phyloP scores from a whole-genome alignment of 768 basidiomycete species.

The Termitomyces sp. region DNA sequence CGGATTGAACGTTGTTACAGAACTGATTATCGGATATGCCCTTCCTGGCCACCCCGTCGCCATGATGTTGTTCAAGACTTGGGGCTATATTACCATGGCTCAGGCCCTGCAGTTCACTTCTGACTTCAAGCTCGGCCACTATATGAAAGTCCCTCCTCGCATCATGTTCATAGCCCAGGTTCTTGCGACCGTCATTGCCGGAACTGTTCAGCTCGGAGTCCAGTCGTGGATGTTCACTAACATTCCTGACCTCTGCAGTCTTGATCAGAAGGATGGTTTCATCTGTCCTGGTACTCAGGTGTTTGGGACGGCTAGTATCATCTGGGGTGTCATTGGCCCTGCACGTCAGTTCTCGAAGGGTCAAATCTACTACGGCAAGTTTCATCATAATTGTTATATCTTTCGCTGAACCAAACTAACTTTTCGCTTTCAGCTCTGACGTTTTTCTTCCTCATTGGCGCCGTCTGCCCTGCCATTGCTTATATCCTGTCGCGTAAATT shows the following conservation, averaged over 20 bases:
- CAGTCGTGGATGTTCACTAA: constrained; percentile 76
- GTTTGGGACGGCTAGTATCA: constrained; percentile 74
- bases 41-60: constrained; percentile 75
- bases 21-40: constrained; percentile 75
- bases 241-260: constrained; percentile 53
- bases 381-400: constrained; percentile 1
- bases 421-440: constrained; percentile 31
- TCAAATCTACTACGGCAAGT: constrained; percentile 46
- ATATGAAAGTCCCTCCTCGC: constrained; percentile 60
- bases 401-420: constrained; percentile 9
- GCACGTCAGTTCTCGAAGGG: constrained; percentile 62
- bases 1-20: constrained; percentile 70
- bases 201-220: constrained; percentile 69
- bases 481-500: constrained; percentile 52
- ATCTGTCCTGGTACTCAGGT: constrained; percentile 66
- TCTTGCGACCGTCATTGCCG: constrained; percentile 59
- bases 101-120: constrained; percentile 65
- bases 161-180: constrained; percentile 71
- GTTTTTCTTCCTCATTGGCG: constrained; percentile 78
- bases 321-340: constrained; percentile 83
- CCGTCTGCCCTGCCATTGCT: constrained; percentile 48
- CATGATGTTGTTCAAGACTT: constrained; percentile 86
- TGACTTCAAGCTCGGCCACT: constrained; percentile 78
- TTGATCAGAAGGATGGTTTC: constrained; percentile 53
- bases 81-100: constrained; percentile 66